Evolutionary conservation across 2,329 filamentous ascomycete species (phyloP).

Genomic region (Talaromyces islandicus): DNA sequence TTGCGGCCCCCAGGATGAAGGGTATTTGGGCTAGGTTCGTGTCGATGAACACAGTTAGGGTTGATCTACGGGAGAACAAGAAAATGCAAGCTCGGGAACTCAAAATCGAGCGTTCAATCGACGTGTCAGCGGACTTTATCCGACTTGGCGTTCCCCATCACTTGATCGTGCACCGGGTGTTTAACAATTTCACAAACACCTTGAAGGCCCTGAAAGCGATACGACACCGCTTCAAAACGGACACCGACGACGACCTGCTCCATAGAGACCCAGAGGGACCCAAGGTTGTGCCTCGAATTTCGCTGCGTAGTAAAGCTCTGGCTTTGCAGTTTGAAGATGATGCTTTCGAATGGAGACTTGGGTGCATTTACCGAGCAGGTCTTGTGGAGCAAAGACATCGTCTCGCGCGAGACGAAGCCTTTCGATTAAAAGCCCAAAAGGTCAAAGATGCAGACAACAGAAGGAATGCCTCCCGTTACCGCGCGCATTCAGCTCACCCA

Average conservation of each 20-base stretch:
- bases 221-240: constrained; percentile 86
- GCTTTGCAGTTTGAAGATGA: constrained; percentile 93
- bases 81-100: constrained; percentile 59
- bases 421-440: constrained; percentile 78
- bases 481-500: constrained; percentile 47
- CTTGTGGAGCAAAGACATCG: constrained; percentile 85
- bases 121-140: constrained; percentile 78
- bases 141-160: constrained; percentile 86
- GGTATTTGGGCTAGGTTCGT: constrained; percentile 80
- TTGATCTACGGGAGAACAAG: constrained; percentile 74
- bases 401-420: constrained; percentile 83
- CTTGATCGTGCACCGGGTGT: constrained; percentile 78
- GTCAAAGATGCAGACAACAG: constrained; percentile 62
- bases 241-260: constrained; percentile 80
- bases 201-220: constrained; percentile 83
- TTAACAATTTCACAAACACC: constrained; percentile 89
- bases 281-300: constrained; percentile 80
- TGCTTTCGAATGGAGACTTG: constrained; percentile 94
- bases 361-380: constrained; percentile 86
- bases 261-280: constrained; percentile 80
- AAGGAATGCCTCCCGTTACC: constrained; percentile 45
- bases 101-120: constrained; percentile 73
- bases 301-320: constrained; percentile 72
- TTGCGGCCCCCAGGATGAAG: constrained; percentile 76
- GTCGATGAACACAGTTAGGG: constrained; percentile 71